Evolutionary conservation across 345 rosid genomes (phyloP).

Genomic region (thale cress (Arabidopsis thaliana)): DNA sequence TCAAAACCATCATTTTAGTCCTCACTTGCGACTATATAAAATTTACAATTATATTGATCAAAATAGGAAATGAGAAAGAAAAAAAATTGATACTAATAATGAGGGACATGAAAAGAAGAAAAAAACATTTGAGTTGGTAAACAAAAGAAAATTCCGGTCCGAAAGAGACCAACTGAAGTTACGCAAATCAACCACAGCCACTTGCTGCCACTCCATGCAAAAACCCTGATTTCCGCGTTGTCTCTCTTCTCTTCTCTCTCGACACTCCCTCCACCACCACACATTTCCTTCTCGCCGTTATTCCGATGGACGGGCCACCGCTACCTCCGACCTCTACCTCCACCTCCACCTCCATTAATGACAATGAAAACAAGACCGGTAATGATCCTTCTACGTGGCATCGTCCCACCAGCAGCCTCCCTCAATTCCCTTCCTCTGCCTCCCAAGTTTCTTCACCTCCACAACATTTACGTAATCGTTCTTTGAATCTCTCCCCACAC

Average conservation of each 20-base stretch:
- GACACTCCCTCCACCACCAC: constrained; percentile 14
- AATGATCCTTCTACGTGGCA: constrained; percentile 32
- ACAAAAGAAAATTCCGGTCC: constrained; percentile 19
- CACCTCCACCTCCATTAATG: background rate
- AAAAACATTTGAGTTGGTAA: constrained; percentile 27
- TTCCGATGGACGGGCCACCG: constrained; percentile 32
- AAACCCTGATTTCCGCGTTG: constrained; percentile 6
- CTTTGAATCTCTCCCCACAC: constrained; percentile 14
- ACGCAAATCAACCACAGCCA: constrained; percentile 35
- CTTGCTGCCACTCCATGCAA: constrained; percentile 25
- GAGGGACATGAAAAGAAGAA: background rate
- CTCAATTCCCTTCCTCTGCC: constrained; percentile 29
- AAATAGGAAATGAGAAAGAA: background rate
- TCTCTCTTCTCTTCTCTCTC: constrained; percentile 8
- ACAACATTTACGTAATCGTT: constrained; percentile 31
- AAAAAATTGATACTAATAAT: background rate
- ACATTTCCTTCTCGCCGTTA: constrained; percentile 14
- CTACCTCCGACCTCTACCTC: constrained; percentile 34
- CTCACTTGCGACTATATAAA: background rate
- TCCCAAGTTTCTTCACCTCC: constrained; percentile 37
- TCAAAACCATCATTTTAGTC: background rate
- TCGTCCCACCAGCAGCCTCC: constrained; percentile 34
- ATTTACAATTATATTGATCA: background rate
- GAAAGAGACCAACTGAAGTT: constrained; percentile 32
- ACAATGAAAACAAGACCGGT: constrained; percentile 12